Evolutionary conservation across 1,284 basidiomycete species (phyloP).

Genomic region (Mycosarcoma maydis): DNA sequence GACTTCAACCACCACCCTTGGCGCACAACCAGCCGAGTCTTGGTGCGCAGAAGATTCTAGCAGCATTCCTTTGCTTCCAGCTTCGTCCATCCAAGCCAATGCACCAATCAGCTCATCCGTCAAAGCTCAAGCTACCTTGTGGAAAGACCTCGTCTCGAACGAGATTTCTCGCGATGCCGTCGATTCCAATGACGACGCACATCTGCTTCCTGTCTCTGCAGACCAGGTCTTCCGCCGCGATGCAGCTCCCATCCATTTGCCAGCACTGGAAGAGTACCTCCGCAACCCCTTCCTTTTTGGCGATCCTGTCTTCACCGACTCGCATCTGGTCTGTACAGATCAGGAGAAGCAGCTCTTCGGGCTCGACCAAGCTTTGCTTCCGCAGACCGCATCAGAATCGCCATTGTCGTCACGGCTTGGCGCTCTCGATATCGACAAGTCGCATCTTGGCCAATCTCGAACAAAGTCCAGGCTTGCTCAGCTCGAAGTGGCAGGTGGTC

Average conservation of each 20-base stretch:
- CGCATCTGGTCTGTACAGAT: slow-evolving; percentile 26
- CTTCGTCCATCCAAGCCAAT: background rate
- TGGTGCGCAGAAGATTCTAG: slow-evolving; percentile 30
- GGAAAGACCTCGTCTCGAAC: slow-evolving; percentile 9
- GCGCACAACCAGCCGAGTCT: background rate
- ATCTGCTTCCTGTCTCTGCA: slow-evolving; percentile 46
- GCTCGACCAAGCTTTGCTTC: slow-evolving; percentile 5
- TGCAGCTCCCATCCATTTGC: slow-evolving; percentile 64
- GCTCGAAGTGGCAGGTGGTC: slow-evolving; percentile 39
- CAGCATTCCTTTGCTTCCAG: slow-evolving; percentile 28
- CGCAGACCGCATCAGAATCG: background rate
- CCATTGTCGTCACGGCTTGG: background rate
- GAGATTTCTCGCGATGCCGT: slow-evolving; percentile 15
- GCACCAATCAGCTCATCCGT: background rate
- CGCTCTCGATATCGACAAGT: background rate
- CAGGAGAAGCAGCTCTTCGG: slow-evolving; percentile 53
- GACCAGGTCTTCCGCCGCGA: slow-evolving; percentile 56
- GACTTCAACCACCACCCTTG: background rate
- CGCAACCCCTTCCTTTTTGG: slow-evolving; percentile 40
- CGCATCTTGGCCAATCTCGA: slow-evolving; percentile 6
- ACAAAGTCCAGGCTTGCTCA: slow-evolving; percentile 13
- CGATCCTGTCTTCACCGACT: slow-evolving; percentile 44
- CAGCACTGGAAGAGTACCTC: slow-evolving; percentile 62
- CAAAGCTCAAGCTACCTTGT: slow-evolving; percentile 8
- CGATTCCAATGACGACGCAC: slow-evolving; percentile 14